Evolutionary conservation across 2,329 filamentous ascomycete species (phyloP).

Genomic region (Daldinia sp.): DNA sequence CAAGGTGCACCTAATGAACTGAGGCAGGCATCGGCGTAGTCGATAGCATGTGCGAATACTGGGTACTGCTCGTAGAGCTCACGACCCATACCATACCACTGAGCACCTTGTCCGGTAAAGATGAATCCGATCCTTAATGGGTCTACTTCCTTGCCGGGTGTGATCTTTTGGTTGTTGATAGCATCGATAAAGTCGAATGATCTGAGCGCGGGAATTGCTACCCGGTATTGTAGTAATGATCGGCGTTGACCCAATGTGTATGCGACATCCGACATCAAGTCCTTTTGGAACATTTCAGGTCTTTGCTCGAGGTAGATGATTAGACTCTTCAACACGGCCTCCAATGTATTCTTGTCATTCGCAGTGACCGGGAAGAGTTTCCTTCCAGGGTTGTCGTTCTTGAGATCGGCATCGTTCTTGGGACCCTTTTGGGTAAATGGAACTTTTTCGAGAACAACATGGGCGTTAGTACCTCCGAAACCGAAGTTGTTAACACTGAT

Average conservation of each 20-base stretch:
- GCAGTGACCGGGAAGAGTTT: conserved; percentile 60
- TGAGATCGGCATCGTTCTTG: conserved; percentile 52
- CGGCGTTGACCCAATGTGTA: conserved; percentile 62
- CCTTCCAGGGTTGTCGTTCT: conserved; percentile 47
- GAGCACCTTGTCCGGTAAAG: conserved; percentile 58
- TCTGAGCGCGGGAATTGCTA: conserved; percentile 58
- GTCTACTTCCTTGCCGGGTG: conserved; percentile 54
- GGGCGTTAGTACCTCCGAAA: conserved; percentile 51
- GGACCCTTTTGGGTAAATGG: conserved; percentile 52
- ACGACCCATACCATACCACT: conserved; percentile 58
- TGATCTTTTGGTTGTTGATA: conserved; percentile 56
- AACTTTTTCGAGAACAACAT: conserved; percentile 50
- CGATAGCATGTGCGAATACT: conserved; percentile 52
- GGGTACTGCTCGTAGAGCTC: conserved; percentile 57
- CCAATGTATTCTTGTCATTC: conserved; percentile 56
- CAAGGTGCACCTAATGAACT: conserved; percentile 50
- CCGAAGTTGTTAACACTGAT: conserved; percentile 57
- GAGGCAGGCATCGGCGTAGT: conserved; percentile 53
- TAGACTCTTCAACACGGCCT: conserved; percentile 55
- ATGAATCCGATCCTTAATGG: conserved; percentile 56
- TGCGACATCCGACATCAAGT: conserved; percentile 60
- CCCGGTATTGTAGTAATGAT: conserved; percentile 58
- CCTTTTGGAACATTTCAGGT: conserved; percentile 59
- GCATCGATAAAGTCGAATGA: conserved; percentile 60
- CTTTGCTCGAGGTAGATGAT: conserved; percentile 58